Conservation (phyloP, 1,284 basidiomycete genomes). For the Ceratobasidium theobromae region DNA sequence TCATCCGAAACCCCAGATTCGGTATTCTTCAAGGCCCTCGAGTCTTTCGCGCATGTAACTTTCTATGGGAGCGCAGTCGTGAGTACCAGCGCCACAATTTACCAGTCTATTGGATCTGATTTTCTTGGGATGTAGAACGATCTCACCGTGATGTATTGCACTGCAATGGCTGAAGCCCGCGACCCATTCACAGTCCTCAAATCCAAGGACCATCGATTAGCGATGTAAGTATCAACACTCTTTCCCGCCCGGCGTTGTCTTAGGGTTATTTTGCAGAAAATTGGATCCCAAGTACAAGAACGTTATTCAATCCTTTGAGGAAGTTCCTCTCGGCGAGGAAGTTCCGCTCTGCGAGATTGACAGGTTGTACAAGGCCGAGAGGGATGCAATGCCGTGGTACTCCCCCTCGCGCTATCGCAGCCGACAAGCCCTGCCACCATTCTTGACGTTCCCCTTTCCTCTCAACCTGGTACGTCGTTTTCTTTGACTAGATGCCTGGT, state of each 20-base stretch:
- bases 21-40: constrained; percentile 76
- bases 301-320: constrained; percentile 54
- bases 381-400: constrained; percentile 34
- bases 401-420: constrained; percentile 23
- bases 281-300: constrained; percentile 57
- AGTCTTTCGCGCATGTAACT: constrained; percentile 65
- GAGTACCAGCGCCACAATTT: constrained; percentile 23
- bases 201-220: constrained; percentile 53
- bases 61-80: constrained; percentile 85
- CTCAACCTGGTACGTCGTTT: constrained; percentile 63
- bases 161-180: constrained; percentile 67
- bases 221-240: constrained; percentile 53
- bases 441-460: constrained; percentile 66
- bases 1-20: constrained; percentile 51
- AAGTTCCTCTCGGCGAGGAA: constrained; percentile 7
- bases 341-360: constrained; percentile 28
- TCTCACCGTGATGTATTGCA: constrained; percentile 78
- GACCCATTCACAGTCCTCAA: constrained; percentile 68
- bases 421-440: constrained; percentile 59
- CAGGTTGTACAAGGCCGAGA: constrained; percentile 24
- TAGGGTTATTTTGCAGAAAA: constrained; percentile 47
- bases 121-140: constrained; percentile 61
- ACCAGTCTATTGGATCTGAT: background rate
- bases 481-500: background rate
- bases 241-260: background rate